phyloP scores from a whole-genome alignment of 225 moss, liverwort and hornwort species.

The Bryum argenteum region DNA sequence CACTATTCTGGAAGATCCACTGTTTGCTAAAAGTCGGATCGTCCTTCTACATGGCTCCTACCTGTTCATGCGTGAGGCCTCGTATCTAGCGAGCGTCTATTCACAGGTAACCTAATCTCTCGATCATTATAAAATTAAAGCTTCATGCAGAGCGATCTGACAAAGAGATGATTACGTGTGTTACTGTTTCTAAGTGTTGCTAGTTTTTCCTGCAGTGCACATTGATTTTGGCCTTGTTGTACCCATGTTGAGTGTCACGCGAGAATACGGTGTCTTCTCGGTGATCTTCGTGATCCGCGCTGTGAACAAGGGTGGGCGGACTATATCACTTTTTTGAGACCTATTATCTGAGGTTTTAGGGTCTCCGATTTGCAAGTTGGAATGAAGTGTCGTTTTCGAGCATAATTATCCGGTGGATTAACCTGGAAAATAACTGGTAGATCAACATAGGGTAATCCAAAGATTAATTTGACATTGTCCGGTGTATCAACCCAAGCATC shows the following conservation, averaged over 20 bases:
- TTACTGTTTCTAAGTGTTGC: neutral
- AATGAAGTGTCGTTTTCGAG: neutral
- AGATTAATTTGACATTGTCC: too few relatives aligned
- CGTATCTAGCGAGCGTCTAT: conserved; percentile 88
- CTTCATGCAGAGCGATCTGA: neutral
- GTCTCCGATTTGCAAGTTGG: neutral
- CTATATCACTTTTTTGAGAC: neutral
- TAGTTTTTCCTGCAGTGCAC: conserved; percentile 51
- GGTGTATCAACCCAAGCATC: too few relatives aligned
- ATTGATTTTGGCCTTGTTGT: conserved; percentile 90
- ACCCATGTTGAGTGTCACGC: conserved; percentile 83
- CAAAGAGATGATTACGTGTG: neutral
- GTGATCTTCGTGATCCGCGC: conserved; percentile 87
- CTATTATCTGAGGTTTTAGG: neutral
- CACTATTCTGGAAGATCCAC: conserved; percentile 74
- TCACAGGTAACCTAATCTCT: conserved; percentile 57
- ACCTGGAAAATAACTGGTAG: too few relatives aligned
- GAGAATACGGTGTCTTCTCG: conserved; percentile 83
- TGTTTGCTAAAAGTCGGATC: conserved; percentile 64
- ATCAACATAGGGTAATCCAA: too few relatives aligned
- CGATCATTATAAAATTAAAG: too few relatives aligned
- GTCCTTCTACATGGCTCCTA: conserved; percentile 91
- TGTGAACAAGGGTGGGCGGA: conserved; percentile 71
- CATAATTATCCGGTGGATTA: too few relatives aligned
- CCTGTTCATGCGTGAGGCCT: conserved; percentile 93